Base-by-base conservation (phyloP, 805 yeast species). In the Middelhovenomyces tepae region DNA sequence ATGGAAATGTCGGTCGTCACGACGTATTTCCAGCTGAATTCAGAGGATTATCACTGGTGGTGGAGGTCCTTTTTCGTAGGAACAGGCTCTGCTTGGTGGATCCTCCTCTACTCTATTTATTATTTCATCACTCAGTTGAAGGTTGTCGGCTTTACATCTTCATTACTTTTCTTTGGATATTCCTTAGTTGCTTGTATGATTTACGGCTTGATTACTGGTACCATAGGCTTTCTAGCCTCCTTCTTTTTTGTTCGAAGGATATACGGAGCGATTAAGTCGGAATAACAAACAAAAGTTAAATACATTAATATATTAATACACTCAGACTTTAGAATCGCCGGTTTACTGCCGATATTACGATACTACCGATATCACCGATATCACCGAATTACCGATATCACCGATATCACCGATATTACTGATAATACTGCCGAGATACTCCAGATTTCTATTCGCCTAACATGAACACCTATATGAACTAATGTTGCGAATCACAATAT, bases 21-120 rank as follows among this genome's bases (percentile, higher is more conserved):
- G 4, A 67, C 78, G 7, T 84, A 78, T 48, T 50, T 79, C 27
- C 67, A 78, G 27, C 62, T 84, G 46, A 64, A 65, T 15, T 60
- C 70, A 44, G 71, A 69, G 32, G 69, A 62, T 48, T 70, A 71
- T 31, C 60, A 67, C 44, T 86, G 95, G 95, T 83, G 82, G 51
- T 84, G 94, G 94, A 66, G 77, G 44, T 64, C 85, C 8, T 84
- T 83, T 54, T 54, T 73, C 34, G 72, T 76, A 18, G 83, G 93
- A 4, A 62, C 73, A 3, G 74, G 87, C 37, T 69, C 82, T 30
- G 84, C 85, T 19, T 64, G 78, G 65, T 83, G 79, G 57, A 65
- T 85, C 37, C 73, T 73, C 43, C 54, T 64, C 6, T 84, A 81
- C 52, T 71, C 89, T 4, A 47, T 78, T 14, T 80, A 78, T 50